Conservation (phyloP, 768 basidiomycete genomes). For the Agaricus blazei region DNA sequence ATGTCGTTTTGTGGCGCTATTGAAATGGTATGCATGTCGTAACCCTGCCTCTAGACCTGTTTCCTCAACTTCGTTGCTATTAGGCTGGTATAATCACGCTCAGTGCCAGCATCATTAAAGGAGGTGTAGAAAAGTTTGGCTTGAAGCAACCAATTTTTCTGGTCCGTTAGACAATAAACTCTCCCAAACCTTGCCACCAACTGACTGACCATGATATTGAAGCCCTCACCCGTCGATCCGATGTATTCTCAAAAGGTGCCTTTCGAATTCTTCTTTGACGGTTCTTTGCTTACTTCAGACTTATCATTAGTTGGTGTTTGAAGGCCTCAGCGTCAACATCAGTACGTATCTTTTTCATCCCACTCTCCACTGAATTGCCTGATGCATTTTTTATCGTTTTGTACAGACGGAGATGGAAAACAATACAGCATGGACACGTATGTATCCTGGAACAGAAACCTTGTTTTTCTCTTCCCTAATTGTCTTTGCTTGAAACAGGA, state of each 20-base stretch:
- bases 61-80: background rate
- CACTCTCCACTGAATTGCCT: background rate
- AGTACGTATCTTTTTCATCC: slow-evolving; percentile 27
- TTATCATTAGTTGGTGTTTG: slow-evolving; percentile 53
- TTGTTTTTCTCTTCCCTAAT: background rate
- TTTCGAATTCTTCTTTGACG: background rate
- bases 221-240: slow-evolving; percentile 76
- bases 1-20: slow-evolving; percentile 75
- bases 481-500: slow-evolving; percentile 27
- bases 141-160: slow-evolving; percentile 73
- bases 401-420: slow-evolving; percentile 61
- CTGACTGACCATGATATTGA: background rate
- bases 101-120: slow-evolving; percentile 67
- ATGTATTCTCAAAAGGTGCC: slow-evolving; percentile 62
- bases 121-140: slow-evolving; percentile 68
- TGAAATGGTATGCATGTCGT: slow-evolving; percentile 48
- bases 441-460: slow-evolving; percentile 13
- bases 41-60: background rate
- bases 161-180: slow-evolving; percentile 27
- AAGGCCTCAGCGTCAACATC: slow-evolving; percentile 69
- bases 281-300: background rate
- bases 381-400: background rate
- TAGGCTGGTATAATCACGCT: slow-evolving; percentile 72
- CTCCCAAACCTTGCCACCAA: background rate
- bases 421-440: slow-evolving; percentile 79